Percentiles rank a stretch among this genome's conserved stretches.
These are phyloP conservation scores for Lunasporangiospora selenospora DNA, from an alignment of 192 early-diverging fungal species.

Conservation along the genomic window DNA sequence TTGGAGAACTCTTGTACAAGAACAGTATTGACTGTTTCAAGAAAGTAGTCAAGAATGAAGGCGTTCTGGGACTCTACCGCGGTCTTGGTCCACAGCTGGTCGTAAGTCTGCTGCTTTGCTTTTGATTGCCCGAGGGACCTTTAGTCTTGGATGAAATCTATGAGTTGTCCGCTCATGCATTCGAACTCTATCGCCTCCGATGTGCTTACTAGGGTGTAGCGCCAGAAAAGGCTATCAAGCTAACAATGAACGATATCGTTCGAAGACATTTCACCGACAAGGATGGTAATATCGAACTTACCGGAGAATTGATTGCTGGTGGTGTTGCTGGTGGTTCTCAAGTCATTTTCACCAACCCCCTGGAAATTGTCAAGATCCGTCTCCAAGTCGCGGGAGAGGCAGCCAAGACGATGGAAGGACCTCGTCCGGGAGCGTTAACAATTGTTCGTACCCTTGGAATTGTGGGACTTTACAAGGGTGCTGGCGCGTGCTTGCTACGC, in stretches of 20 bases:
- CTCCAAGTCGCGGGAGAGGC: slow-evolving; percentile 89
- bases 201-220: slow-evolving; percentile 74
- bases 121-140: too few species aligned
- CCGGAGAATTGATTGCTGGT: slow-evolving; percentile 87
- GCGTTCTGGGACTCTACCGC: slow-evolving; percentile 87
- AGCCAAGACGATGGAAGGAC: slow-evolving; percentile 56
- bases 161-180: too few species aligned
- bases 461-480: slow-evolving; percentile 94
- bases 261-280: slow-evolving; percentile 70
- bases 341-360: slow-evolving; percentile 94
- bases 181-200: too few species aligned
- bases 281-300: slow-evolving; percentile 76
- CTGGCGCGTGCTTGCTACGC: slow-evolving; percentile 89
- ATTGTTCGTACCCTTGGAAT: slow-evolving; percentile 93
- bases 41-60: slow-evolving; percentile 93
- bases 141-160: too few species aligned
- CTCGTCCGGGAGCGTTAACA: slow-evolving; percentile 77
- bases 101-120: slow-evolving; percentile 44
- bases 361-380: slow-evolving; percentile 99
- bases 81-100: slow-evolving; percentile 94
- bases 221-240: slow-evolving; percentile 98
- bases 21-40: slow-evolving; percentile 96
- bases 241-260: slow-evolving; percentile 96
- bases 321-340: slow-evolving; percentile 86
- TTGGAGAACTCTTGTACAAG: slow-evolving; percentile 92